These are phyloP conservation scores for Carex littledalei DNA, from an alignment of 176 grass and related monocot genomes.

Conservation along the genomic window DNA sequence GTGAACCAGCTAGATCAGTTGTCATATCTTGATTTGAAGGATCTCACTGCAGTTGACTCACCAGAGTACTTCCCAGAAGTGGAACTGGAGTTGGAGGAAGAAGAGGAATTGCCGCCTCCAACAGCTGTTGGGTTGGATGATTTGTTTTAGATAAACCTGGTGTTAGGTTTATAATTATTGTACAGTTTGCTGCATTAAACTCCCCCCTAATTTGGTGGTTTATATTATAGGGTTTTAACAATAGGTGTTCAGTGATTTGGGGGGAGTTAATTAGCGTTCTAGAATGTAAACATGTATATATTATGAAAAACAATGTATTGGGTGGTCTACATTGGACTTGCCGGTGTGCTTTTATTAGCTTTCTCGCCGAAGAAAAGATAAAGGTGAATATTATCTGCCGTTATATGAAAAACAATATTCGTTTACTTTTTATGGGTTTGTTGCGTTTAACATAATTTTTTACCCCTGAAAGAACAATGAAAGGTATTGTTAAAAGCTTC, in stretches of 20 bases:
- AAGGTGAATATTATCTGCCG: background rate
- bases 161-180: conserved; percentile 30
- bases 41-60: conserved; percentile 65
- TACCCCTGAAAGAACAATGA: background rate
- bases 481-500: background rate
- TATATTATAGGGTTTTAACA: conserved; percentile 7
- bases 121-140: conserved; percentile 56
- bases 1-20: conserved; percentile 68
- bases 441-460: background rate
- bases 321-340: background rate
- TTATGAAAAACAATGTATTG: background rate
- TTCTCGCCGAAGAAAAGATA: background rate
- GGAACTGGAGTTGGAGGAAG: conserved; percentile 61
- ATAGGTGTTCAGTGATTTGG: background rate
- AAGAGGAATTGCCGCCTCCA: conserved; percentile 33
- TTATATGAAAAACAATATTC: background rate
- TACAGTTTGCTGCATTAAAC: conserved; percentile 27
- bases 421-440: background rate
- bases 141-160: conserved; percentile 45
- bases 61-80: conserved; percentile 44
- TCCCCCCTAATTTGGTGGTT: conserved; percentile 24
- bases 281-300: conserved; percentile 29
- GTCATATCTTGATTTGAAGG: conserved; percentile 80
- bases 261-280: background rate
- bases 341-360: background rate